Evolutionary conservation across 2,329 filamentous ascomycete species (phyloP).

Genomic region (Fusarium pseudoanthophilum): DNA sequence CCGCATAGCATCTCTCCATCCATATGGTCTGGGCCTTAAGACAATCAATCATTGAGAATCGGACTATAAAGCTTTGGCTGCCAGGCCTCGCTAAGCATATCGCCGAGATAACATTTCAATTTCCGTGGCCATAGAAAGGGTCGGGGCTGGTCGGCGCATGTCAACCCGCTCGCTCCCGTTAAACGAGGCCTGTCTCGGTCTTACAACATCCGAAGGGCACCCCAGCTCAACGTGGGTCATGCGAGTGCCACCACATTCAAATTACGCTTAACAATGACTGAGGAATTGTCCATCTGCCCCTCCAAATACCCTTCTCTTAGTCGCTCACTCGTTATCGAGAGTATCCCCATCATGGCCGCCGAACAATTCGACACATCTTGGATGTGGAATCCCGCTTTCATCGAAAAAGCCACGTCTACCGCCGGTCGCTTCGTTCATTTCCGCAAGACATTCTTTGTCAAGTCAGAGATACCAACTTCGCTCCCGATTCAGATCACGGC

Average conservation of each 20-base stretch:
- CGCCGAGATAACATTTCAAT: background rate
- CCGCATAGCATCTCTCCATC: background rate
- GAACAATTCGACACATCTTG: slow-evolving; percentile 1
- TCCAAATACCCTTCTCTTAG: background rate
- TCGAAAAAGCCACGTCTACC: background rate
- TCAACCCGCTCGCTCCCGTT: background rate
- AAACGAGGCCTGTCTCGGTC: background rate
- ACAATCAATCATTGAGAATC: too few species aligned
- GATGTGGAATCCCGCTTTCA: background rate
- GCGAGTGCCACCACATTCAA: rapidly evolving
- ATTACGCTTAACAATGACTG: background rate
- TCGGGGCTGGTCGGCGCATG: background rate
- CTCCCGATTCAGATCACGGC: background rate
- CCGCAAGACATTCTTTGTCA: background rate
- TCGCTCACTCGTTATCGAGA: background rate
- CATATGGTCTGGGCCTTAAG: rapidly evolving
- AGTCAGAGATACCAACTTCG: rapidly evolving
- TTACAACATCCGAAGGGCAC: background rate
- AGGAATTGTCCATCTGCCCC: rapidly evolving
- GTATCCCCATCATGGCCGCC: background rate
- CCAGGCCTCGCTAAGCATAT: rapidly evolving
- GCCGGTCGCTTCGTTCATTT: slow-evolving; percentile 3
- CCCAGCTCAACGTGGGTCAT: background rate
- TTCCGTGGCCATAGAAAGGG: rapidly evolving
- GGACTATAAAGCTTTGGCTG: rapidly evolving